Evolutionary conservation across 371 early-diverging fungal species (phyloP), one percentile per base, ranked within the genome.

Genomic region (Smittium mucronatum): DNA sequence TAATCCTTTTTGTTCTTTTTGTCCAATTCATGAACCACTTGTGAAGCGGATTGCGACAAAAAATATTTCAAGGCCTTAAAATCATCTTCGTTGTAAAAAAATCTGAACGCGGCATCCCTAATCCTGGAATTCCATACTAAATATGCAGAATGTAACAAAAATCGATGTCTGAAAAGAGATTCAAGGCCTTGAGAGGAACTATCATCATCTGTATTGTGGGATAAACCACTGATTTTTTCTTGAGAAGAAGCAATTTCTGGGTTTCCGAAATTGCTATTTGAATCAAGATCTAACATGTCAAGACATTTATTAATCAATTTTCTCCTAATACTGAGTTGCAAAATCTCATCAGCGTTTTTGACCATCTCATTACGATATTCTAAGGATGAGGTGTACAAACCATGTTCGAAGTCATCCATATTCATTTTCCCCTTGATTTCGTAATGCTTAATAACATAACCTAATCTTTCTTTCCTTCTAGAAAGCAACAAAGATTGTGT

Each of bases 121-220:
- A 80, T 75, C 70, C 75, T 72, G 28, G 72, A 74, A 33, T 75
- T 80, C 80, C 80, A 80, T 32, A 80, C 76, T 67, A 79, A 64
- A 32, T 80, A 80, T 0, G 80, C 80, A 0, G 81, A 81, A 71
- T 80, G 77, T 0, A 80, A 74, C 70, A 80, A 57, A 66, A 79
- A 80, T 21, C 80, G 74, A 60, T 80, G 80, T 29, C 81, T 73
- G 69, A 75, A 80, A n/a, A 74, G 70, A 65, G 80, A 64, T 0
- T 76, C 79, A 16, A 78, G 59, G 2, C 74, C 71, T 67, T 75
- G 75, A 32, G 75, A 78, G 28, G 74, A 75, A 34, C 30, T 8
- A 17, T 75, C 72, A 58, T 78, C 73, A 16, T 71, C 72, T 1
- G 63, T 36, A 2, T 61, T 66, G 0, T 47, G 17, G 0, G 29